Percentiles rank a stretch among this genome's conserved stretches.
phyloP scores from a whole-genome alignment of 441 rosid genomes.

The Iberis amara region DNA sequence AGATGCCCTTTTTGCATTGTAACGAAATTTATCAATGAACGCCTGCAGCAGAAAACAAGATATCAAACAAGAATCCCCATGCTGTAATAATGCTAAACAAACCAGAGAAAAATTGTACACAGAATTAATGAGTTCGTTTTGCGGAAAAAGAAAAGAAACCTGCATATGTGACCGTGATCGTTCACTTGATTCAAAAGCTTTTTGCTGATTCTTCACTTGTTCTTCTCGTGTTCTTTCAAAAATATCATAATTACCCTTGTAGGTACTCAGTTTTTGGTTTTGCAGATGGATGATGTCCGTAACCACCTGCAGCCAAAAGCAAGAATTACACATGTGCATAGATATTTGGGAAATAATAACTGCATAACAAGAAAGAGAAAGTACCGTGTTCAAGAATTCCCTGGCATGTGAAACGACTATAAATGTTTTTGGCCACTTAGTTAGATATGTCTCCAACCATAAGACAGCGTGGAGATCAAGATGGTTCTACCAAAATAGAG shows the following conservation, averaged over 20 bases:
- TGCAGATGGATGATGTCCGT: conserved; percentile 92
- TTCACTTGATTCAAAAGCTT: conserved; percentile 88
- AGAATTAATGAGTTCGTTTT: conserved; percentile 10
- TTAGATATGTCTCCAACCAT: conserved; percentile 87
- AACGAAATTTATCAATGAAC: conserved; percentile 95
- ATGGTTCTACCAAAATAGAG: conserved; percentile 65
- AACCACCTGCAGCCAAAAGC: conserved; percentile 62
- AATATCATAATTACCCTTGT: conserved; percentile 82
- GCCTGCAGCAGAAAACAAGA: conserved; percentile 45
- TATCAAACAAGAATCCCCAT: conserved; percentile 17
- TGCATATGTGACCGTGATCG: conserved; percentile 85
- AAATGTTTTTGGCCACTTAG: conserved; percentile 95
- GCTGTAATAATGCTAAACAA: conserved; percentile 7
- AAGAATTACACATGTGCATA: conserved; percentile 13
- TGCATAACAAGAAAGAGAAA: conserved; percentile 20
- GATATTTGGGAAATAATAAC: conserved; percentile 12
- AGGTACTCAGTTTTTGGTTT: conserved; percentile 67
- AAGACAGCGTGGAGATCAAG: conserved; percentile 98
- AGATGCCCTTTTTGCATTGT: conserved; percentile 96
- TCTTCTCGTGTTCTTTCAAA: conserved; percentile 89
- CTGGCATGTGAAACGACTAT: conserved; percentile 97
- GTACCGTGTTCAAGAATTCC: conserved; percentile 91
- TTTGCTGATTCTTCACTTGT: conserved; percentile 77
- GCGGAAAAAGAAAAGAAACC: conserved; percentile 38
- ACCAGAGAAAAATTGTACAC: conserved; percentile 16